Evolutionary conservation across 768 basidiomycete genomes (phyloP).

Genomic region (Boletus subcaerulescens): DNA sequence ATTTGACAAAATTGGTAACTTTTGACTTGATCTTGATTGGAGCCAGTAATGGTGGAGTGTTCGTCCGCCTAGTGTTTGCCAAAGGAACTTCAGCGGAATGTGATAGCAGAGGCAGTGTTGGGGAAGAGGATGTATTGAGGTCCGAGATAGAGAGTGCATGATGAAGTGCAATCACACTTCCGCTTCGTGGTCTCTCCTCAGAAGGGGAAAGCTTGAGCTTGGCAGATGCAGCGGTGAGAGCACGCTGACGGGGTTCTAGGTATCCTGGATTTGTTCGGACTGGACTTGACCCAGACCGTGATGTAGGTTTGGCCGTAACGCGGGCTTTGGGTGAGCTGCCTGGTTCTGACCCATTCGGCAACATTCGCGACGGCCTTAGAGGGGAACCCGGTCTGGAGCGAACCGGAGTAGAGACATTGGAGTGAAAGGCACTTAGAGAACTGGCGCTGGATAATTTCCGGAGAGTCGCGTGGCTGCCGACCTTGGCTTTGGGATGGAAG

Average conservation of each 20-base stretch:
- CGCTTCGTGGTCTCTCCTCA: constrained; percentile 34
- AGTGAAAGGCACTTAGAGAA: constrained; percentile 12
- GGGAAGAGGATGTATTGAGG: constrained; percentile 13
- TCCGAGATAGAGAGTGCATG: constrained; percentile 26
- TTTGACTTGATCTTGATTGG: constrained; percentile 58
- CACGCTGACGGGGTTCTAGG: constrained; percentile 31
- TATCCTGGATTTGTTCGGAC: constrained; percentile 6
- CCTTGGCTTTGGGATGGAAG: constrained; percentile 55
- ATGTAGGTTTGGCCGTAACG: constrained; percentile 30
- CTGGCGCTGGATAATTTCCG: constrained; percentile 27
- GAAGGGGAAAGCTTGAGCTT: constrained; percentile 27
- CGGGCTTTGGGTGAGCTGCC: constrained; percentile 27
- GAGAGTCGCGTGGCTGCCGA: constrained; percentile 52
- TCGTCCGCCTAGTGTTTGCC: constrained; percentile 11
- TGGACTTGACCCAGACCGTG: constrained; percentile 17
- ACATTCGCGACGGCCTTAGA: constrained; percentile 35
- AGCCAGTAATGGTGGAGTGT: constrained; percentile 16
- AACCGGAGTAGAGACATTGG: constrained; percentile 37
- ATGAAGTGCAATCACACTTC: constrained; percentile 25
- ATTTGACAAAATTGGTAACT: constrained; percentile 48
- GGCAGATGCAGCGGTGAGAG: constrained; percentile 22
- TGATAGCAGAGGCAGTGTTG: constrained; percentile 12
- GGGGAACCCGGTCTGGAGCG: constrained; percentile 42
- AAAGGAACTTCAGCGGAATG: constrained; percentile 15
- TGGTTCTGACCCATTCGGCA: constrained; percentile 31